phyloP scores from a whole-genome alignment of 2,329 filamentous ascomycete genomes.

The Exophiala sp. region DNA sequence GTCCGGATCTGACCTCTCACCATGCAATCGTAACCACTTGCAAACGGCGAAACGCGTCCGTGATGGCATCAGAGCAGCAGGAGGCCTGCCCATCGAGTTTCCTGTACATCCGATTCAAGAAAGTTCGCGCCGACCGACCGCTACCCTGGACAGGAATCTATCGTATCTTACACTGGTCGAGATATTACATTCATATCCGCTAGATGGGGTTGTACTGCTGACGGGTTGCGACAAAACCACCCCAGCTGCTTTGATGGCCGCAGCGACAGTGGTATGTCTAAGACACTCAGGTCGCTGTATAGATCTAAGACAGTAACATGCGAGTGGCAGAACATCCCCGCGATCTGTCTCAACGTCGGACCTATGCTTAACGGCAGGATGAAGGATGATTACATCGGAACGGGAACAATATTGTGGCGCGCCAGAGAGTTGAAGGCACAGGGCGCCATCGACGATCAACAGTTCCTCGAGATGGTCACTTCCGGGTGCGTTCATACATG shows the following conservation, averaged over 20 bases:
- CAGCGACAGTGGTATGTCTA: slow-evolving; percentile 44
- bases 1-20: slow-evolving; percentile 50
- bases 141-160: slow-evolving; percentile 50
- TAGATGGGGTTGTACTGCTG: slow-evolving; percentile 51
- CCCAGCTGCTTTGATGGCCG: slow-evolving; percentile 51
- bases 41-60: slow-evolving; percentile 50
- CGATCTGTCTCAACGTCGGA: slow-evolving; percentile 52
- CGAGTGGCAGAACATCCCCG: slow-evolving; percentile 44
- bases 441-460: slow-evolving; percentile 44
- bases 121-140: slow-evolving; percentile 46
- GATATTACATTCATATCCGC: slow-evolving; percentile 47
- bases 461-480: slow-evolving; percentile 47
- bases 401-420: slow-evolving; percentile 49
- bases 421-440: slow-evolving; percentile 48
- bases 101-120: slow-evolving; percentile 54
- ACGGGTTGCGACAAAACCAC: slow-evolving; percentile 55
- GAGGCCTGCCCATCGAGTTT: slow-evolving; percentile 51
- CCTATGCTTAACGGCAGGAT: slow-evolving; percentile 52
- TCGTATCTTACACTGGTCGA: slow-evolving; percentile 49
- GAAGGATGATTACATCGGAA: slow-evolving; percentile 39
- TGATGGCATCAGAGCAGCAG: slow-evolving; percentile 49
- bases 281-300: neutral
- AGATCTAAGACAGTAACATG: slow-evolving; percentile 1
- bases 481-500: slow-evolving; percentile 33
- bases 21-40: slow-evolving; percentile 51